Evolutionary conservation across 192 early-diverging fungal genomes (phyloP), one percentile per base, ranked within the genome.

Genomic region (Coemansia sp.): DNA sequence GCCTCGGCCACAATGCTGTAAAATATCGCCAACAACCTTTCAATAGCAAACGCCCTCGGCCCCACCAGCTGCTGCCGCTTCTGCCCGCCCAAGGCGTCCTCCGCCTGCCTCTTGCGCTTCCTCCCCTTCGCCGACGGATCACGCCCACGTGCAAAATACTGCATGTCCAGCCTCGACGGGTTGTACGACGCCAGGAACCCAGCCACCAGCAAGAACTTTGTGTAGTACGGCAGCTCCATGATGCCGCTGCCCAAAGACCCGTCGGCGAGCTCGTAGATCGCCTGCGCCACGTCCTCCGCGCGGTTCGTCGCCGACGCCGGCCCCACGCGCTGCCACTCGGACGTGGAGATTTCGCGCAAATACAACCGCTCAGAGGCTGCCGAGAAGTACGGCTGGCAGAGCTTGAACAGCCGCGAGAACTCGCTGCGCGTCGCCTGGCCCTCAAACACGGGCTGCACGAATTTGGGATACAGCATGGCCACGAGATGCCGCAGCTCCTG

Each of bases 1-100:
- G 82, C 73, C 38, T 91, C 85, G 4, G 84, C 86, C 17, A 92
- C 73, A 18, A 93, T 89, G 61, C 86, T 90, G 69, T 96, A 93
- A 71, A 98, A 98, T 45, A 99, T 97, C 41, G 96, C 96, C 62
- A 95, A 67, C 91, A 99, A 89, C 21, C 96, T 84, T 61, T 99
- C 95, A n/a, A 99, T 78, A 0, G 89, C 89, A 80, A 99, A 99
- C 7, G 87, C 62, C 62, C 91, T 94, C 2, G 96, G 95, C 0
- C 96, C 96, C 10, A 93, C 66, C 2, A 96, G 78, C 59, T 96
- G 94, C 66, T 91, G 94, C 14, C 93, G 80, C 33, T 84, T 77
- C 60, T 80, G 54, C 0, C 73, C 81, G 56, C 57, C 84, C 64
- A 39, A 67, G 7, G 50, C 37, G n/a, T 81, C 61, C 34, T 87